Conservation (phyloP, 805 yeast genomes). For the Ogataea wickerhamii region DNA sequence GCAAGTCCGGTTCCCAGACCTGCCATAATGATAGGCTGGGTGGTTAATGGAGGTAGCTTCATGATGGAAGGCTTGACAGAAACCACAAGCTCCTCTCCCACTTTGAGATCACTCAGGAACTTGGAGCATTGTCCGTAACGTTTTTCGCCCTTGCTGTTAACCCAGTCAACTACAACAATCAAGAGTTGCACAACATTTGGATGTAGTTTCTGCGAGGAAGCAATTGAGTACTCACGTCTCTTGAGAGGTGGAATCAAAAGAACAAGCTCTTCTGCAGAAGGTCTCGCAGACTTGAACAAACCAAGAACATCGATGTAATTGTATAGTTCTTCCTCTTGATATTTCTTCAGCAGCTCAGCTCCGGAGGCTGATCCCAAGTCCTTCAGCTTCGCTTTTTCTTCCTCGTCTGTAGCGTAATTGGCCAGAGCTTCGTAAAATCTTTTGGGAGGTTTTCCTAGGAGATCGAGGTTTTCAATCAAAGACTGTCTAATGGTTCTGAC, state of each 20-base stretch:
- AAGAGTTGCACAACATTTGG: slow-evolving; percentile 87
- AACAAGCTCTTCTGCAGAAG: slow-evolving; percentile 64
- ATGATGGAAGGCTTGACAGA: slow-evolving; percentile 95
- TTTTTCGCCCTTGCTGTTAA: slow-evolving; percentile 76
- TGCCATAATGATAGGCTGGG: slow-evolving; percentile 92
- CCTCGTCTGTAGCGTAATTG: slow-evolving; percentile 63
- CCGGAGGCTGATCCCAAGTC: slow-evolving; percentile 74
- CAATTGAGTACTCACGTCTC: slow-evolving; percentile 97
- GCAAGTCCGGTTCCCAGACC: slow-evolving; percentile 98
- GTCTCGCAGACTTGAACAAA: slow-evolving; percentile 79
- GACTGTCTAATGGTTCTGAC: slow-evolving; percentile 80
- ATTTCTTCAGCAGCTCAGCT: slow-evolving; percentile 76
- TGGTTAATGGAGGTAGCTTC: slow-evolving; percentile 86
- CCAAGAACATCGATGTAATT: slow-evolving; percentile 79
- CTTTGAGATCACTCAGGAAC: slow-evolving; percentile 70
- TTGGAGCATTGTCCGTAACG: slow-evolving; percentile 95
- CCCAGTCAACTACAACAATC: slow-evolving; percentile 96
- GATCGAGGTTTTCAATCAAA: slow-evolving; percentile 74
- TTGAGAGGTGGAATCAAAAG: slow-evolving; percentile 79
- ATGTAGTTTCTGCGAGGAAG: slow-evolving; percentile 91
- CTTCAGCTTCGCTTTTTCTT: slow-evolving; percentile 59
- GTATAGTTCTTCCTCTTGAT: slow-evolving; percentile 78
- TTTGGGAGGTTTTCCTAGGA: slow-evolving; percentile 95
- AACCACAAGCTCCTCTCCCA: slow-evolving; percentile 86
- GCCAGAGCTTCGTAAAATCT: slow-evolving; percentile 84